Base-by-base conservation (phyloP, 2,329 filamentous ascomycete genomes). In the Triangularia setosa region DNA sequence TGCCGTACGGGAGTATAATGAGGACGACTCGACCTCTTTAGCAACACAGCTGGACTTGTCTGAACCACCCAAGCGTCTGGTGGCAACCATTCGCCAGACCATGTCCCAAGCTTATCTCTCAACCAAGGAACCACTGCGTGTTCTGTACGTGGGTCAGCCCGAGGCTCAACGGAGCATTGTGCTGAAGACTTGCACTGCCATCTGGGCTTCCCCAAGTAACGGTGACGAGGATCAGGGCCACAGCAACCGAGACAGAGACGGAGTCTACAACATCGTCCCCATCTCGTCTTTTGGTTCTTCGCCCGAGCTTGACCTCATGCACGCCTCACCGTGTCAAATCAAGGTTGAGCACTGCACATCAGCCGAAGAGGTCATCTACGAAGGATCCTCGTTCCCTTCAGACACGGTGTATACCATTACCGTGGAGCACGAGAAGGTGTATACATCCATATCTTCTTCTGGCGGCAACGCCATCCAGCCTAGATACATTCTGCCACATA, bases 231-330 rank as follows among this genome's bases (percentile, higher is more conserved):
- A 72, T 44, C 69, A 71, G 61, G 70, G 72, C 61, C 68, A 73
- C 55, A 69, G 73, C 59, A 72, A 72, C 25, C 71, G 72, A 9
- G 73, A 75, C 57, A 70, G 72, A 16, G 80, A 80, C 53, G 79
- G 79, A 28, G 73, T 82, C 30, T 84, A 81, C 72, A 84, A 82
- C 71, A 80, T 84, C 53, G 78, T 84, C 54, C 81, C 81, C 16
- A 78, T 83, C 61, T 80, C 80, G 3, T 78, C 79, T 1, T 83
- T 83, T 70, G 81, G 81, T 11, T 79, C 78, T 12, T 72, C 75
- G 54, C 80, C 81, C 1, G 81, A 84, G 64, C 79, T 83, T 21
- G 80, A 83, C 70, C 78, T 84, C 58, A 81, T 83, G 75, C 79
- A 82, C 61, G 81, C 80, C 7, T 82, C 80, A 30, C 78, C 77